Evolutionary conservation across 2,329 filamentous ascomycete genomes (phyloP).

Genomic region (Sclerotinia sclerotiorum): DNA sequence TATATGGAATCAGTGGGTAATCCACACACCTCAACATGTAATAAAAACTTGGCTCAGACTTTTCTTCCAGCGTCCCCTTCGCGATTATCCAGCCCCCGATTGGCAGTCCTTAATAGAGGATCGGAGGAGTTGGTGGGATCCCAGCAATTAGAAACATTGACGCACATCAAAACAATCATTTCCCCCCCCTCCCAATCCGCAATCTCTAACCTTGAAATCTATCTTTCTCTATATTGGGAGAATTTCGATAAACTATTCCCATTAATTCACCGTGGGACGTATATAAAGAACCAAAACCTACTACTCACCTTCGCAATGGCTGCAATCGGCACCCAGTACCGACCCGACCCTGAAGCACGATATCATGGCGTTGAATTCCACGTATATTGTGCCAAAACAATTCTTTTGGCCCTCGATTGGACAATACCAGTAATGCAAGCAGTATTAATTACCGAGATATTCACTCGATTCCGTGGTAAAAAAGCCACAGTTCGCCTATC

Average conservation of each 20-base stretch:
- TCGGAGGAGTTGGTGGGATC: constrained; percentile 31
- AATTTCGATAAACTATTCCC: constrained; percentile 36
- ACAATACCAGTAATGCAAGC: constrained; percentile 38
- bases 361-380: constrained; percentile 36
- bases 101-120: constrained; percentile 34
- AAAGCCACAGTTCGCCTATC: constrained; percentile 35
- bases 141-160: constrained; percentile 30
- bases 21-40: constrained; percentile 39
- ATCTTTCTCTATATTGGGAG: constrained; percentile 37
- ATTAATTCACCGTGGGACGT: constrained; percentile 37
- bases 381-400: constrained; percentile 34
- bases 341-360: constrained; percentile 35
- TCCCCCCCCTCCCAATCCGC: constrained; percentile 26
- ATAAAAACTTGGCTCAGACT: constrained; percentile 38
- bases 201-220: constrained; percentile 30
- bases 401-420: constrained; percentile 35
- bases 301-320: constrained; percentile 37
- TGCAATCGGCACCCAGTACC: constrained; percentile 40
- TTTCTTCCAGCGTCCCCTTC: constrained; percentile 36
- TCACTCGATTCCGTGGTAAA: constrained; percentile 37
- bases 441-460: constrained; percentile 39
- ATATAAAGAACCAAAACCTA: constrained; percentile 29
- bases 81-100: constrained; percentile 35
- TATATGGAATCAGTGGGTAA: constrained; percentile 41
- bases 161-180: constrained; percentile 24